Base-by-base conservation (phyloP, 768 basidiomycete genomes). In the Lactifluus pinguis region DNA sequence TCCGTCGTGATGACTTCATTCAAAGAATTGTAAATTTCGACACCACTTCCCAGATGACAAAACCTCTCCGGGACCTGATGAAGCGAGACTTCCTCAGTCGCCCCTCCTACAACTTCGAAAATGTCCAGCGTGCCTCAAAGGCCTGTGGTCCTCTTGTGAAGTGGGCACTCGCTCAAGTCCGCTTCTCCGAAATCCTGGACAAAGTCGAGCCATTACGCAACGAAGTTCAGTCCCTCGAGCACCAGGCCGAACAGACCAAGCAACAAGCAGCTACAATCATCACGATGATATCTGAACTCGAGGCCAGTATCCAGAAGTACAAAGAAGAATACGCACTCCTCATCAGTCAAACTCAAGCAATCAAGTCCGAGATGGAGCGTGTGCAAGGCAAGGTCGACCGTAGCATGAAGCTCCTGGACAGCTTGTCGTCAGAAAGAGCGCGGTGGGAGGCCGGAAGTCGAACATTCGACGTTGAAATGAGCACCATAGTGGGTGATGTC, bases 101-200 rank as follows among this genome's bases (percentile, higher is more conserved):
- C 21, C 88, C 94, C 0, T 83, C 86, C 4, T 99, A 86, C 77
- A 98, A 92, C 72, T 98, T 92, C 70, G 97, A 98, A 72, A 89
- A 81, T 5, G 94, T 98, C 42, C 88, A 98, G 69, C 86, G 89
- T 57, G 97, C 97, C 29, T 94, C 91, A 73, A 91, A 87, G 76
- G 97, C 97, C 32, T 98, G 95, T 70, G 97, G 97, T 30, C 97
- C 97, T 10, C 84, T 99, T 52, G 95, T 95, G 65, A 97, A 98
- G 74, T 98, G 97, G 97, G 95, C 85, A 10, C 81, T 98, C 59
- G 97, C 97, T 1, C 97, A 99, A 76, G 93, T 98, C 52, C 84
- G 84, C 34, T 99, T 92, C 78, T 98, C 97, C 11, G 93, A 95
- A 72, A 99, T 99, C 68, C 76, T 99, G 45, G 95, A 99, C 77